A percentile compares a stretch with the other conserved stretches of the same genome.
phyloP scores from a whole-genome alignment of 75 land plant genomes.

The Cupressus sempervirens region DNA sequence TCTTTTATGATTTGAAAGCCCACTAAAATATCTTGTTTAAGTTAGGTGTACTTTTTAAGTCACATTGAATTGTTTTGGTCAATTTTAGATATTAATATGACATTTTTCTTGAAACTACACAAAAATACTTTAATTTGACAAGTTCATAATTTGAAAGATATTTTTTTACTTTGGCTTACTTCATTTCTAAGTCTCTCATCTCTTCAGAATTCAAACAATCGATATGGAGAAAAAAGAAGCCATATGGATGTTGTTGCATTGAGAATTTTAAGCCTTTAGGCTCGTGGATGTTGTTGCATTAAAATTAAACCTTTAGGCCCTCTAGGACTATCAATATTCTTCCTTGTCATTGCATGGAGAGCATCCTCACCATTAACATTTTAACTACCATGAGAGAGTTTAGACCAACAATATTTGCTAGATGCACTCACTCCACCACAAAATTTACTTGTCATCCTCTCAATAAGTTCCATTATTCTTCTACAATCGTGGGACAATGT shows the following conservation, averaged over 20 bases:
- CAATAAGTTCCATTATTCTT: slow-evolving; percentile 67
- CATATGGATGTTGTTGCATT: slow-evolving; percentile 77
- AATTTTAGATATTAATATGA: background rate
- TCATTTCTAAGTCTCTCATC: slow-evolving; percentile 65
- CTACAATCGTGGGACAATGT: slow-evolving; percentile 65
- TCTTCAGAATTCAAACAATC: slow-evolving; percentile 65
- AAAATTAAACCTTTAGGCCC: slow-evolving; percentile 79
- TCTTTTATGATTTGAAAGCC: no score
- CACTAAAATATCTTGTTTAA: no score
- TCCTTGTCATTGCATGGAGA: slow-evolving; percentile 59
- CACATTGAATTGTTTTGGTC: no score
- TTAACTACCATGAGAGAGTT: slow-evolving; percentile 20
- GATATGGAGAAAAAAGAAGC: slow-evolving; percentile 66
- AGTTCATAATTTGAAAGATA: background rate
- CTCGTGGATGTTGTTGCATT: no score
- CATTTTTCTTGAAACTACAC: no score
- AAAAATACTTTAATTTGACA: no score
- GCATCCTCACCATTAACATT: slow-evolving; percentile 57
- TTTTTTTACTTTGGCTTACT: slow-evolving; percentile 17
- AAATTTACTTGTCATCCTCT: slow-evolving; percentile 68
- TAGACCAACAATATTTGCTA: slow-evolving; percentile 60
- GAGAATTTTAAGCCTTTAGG: no score
- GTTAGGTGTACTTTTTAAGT: no score
- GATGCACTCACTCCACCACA: slow-evolving; percentile 65
- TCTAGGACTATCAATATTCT: slow-evolving; percentile 75